Percentiles rank a stretch among this genome's conserved stretches.
These are phyloP conservation scores for Tripterygium wilfordii DNA, from an alignment of 177 flowering plant species.

Conservation along the genomic window DNA sequence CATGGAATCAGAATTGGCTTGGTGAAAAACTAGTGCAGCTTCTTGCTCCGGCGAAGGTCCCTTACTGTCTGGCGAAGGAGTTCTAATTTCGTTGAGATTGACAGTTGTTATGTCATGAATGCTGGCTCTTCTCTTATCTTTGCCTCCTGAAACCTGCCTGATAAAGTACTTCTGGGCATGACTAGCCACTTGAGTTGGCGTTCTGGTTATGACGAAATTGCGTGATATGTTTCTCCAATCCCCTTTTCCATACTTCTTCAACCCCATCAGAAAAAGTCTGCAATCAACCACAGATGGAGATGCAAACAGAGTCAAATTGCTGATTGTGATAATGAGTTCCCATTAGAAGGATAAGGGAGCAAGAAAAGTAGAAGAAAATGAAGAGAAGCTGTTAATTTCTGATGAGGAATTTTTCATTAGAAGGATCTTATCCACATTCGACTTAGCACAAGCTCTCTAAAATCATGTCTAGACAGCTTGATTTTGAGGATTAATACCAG, in stretches of 20 bases:
- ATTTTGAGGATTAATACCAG: too few relatives aligned
- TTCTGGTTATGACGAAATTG: slow-evolving; percentile 45
- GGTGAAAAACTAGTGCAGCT: slow-evolving; percentile 14
- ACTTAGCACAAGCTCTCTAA: too few relatives aligned
- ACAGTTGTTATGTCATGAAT: slow-evolving; percentile 63
- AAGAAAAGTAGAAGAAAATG: too few relatives aligned
- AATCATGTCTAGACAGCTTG: too few relatives aligned
- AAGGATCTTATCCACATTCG: too few relatives aligned
- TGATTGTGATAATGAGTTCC: too few relatives aligned
- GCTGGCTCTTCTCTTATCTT: slow-evolving; percentile 61
- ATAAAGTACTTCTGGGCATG: slow-evolving; percentile 48
- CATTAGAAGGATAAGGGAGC: too few relatives aligned
- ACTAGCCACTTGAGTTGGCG: slow-evolving; percentile 32
- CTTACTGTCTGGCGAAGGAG: slow-evolving; percentile 32
- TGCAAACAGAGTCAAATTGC: too few relatives aligned
- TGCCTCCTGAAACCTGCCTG: slow-evolving; percentile 58
- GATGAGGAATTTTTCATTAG: too few relatives aligned
- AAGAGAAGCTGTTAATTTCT: too few relatives aligned
- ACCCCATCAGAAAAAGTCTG: slow-evolving; percentile 55
- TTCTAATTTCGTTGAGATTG: slow-evolving; percentile 32
- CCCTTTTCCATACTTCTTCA: slow-evolving; percentile 44
- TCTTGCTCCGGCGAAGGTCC: slow-evolving; percentile 21
- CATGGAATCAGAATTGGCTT: slow-evolving; percentile 17
- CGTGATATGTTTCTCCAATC: slow-evolving; percentile 55
- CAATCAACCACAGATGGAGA: too few relatives aligned